A percentile compares a stretch with the other conserved stretches of the same genome.
Evolutionary conservation across 148 eudicot species (phyloP).

Genomic region (Diospyros lotus): DNA sequence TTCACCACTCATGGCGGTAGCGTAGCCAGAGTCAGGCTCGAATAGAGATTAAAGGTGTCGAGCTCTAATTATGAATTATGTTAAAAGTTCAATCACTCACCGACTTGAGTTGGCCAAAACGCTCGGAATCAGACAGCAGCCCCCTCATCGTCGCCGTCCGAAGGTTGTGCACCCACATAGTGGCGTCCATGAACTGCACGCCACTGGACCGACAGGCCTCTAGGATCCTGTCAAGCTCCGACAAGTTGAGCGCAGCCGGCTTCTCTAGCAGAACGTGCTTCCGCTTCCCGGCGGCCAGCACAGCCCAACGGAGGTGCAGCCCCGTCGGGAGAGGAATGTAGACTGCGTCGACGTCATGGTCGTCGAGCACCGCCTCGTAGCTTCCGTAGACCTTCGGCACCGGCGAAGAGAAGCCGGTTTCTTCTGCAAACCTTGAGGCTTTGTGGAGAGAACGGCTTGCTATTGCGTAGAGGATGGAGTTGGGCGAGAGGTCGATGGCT

Average conservation of each 20-base stretch:
- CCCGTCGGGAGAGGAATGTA: conserved; percentile 52
- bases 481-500: conserved; percentile 34
- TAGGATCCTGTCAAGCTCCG: conserved; percentile 34
- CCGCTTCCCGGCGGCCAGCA: conserved; percentile 38
- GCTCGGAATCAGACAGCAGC: conserved; percentile 28
- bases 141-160: conserved; percentile 33
- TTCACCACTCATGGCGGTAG: too few species aligned
- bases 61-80: too few species aligned
- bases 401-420: conserved; percentile 22
- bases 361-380: conserved; percentile 41
- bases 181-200: conserved; percentile 65
- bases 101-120: conserved; percentile 43
- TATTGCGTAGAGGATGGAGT: conserved; percentile 34
- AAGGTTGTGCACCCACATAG: conserved; percentile 69
- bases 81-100: neutral
- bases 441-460: conserved; percentile 50
- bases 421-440: conserved; percentile 28
- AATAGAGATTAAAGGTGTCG: too few species aligned
- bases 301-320: conserved; percentile 44
- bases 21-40: too few species aligned
- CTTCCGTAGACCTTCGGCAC: conserved; percentile 33
- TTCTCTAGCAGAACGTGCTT: conserved; percentile 54
- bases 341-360: conserved; percentile 45
- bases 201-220: conserved; percentile 35
- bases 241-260: conserved; percentile 38